Evolutionary conservation across 2,329 filamentous ascomycete species (phyloP).

Genomic region (Paraphoma sp.): DNA sequence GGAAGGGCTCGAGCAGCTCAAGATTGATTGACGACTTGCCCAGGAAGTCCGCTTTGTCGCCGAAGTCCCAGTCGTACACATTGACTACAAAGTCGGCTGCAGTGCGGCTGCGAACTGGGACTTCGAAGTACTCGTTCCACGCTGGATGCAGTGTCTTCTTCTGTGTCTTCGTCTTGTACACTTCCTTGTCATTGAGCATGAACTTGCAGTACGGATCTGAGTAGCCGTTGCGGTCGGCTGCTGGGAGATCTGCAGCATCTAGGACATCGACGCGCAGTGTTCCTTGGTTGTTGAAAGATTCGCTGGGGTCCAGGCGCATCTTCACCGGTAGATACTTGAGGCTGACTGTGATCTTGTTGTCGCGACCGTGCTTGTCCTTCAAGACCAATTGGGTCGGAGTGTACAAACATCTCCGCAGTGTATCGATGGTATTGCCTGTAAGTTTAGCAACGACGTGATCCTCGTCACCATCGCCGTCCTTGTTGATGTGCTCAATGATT

Average conservation of each 20-base stretch:
- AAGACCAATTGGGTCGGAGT: constrained; percentile 84
- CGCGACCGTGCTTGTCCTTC: constrained; percentile 76
- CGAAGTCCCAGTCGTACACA: constrained; percentile 96
- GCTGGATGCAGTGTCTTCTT: constrained; percentile 95
- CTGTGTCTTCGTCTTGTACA: constrained; percentile 93
- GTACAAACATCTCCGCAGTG: constrained; percentile 88
- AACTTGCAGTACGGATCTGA: constrained; percentile 98
- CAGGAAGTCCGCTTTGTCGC: constrained; percentile 90
- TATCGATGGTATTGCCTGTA: constrained; percentile 83
- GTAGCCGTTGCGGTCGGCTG: constrained; percentile 94
- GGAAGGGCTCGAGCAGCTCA: constrained; percentile 83
- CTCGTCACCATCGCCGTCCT: constrained; percentile 70
- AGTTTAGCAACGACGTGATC: constrained; percentile 82
- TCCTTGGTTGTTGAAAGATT: constrained; percentile 99
- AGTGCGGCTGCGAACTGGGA: constrained; percentile 81
- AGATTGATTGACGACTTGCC: constrained; percentile 79
- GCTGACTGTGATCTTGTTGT: constrained; percentile 85
- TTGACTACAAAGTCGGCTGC: constrained; percentile 82
- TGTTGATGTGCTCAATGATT: constrained; percentile 79
- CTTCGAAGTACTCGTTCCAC: constrained; percentile 97
- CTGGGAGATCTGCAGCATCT: constrained; percentile 84
- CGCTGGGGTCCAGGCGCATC: constrained; percentile 91
- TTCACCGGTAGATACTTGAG: constrained; percentile 93
- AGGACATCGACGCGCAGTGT: constrained; percentile 92
- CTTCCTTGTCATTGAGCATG: constrained; percentile 82